Evolutionary conservation across 2,329 filamentous ascomycete species (phyloP), one percentile per base, ranked within the genome.

Genomic region (Fusarium drepaniforme): DNA sequence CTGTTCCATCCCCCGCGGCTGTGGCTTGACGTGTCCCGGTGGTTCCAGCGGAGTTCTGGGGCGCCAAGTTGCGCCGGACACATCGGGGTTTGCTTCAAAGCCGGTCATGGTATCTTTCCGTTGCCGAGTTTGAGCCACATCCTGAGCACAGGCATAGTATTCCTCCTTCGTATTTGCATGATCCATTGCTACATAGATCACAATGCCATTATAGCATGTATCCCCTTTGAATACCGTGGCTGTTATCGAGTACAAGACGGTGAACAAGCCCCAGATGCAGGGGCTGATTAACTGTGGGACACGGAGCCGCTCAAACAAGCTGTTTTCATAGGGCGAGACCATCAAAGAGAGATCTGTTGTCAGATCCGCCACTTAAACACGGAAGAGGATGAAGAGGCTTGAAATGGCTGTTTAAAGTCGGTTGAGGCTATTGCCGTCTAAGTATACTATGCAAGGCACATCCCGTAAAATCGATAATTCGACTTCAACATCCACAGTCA

Each of bases 261-360:
- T 56, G 42, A 60, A 64, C 42, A 69, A 46, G 66, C 53, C 71
- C 74, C 61, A 58, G 74, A 79, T 49, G 75, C 77, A 79, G 77
- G 77, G 77, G 77, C 74, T 79, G 63, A 78, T 78, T 78, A 78
- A 49, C 61, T 74, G 77, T 79, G 77, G 77, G 73, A 79, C 74
- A 65, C 49, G 57, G 61, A 57, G 40, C 57, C 58, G 62, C 59
- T 64, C 70, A 69, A 64, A 66, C 63, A 64, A 21, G 61, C 65
- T 62, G 37, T 65, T 71, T 66, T 70, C 63, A 66, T 77, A 68
- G 68, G 65, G 67, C 64, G 44, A 60, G 70, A 66, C 76, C 66
- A 66, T 66, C 44, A 68, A 51, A 75, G 70, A 76, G 56, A 78
- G 72, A 76, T 70, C 75, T 74, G 70, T 64, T 66, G 67, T 56